Conservation (phyloP, 2,329 filamentous ascomycete species). For the Thermothelomyces thermophilus region DNA sequence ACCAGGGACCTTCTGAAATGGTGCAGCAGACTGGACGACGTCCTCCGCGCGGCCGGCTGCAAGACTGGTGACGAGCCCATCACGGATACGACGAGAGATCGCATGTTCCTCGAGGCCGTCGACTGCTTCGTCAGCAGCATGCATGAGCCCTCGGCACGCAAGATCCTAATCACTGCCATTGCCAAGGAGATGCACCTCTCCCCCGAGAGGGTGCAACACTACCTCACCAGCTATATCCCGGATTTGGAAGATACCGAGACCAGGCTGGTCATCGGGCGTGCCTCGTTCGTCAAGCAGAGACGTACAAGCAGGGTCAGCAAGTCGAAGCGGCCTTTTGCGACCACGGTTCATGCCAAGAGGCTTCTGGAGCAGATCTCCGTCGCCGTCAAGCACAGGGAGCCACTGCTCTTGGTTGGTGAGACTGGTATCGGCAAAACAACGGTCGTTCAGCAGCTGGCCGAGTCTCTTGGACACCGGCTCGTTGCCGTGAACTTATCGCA, state of each 20-base stretch:
- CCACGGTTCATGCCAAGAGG: conserved; percentile 75
- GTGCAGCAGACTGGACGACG: conserved; percentile 67
- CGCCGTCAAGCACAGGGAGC: conserved; percentile 76
- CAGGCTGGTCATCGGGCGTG: conserved; percentile 59
- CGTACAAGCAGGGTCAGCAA: conserved; percentile 44
- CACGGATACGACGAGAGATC: conserved; percentile 64
- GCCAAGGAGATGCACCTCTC: conserved; percentile 85
- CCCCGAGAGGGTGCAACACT: conserved; percentile 71
- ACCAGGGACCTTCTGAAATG: conserved; percentile 79
- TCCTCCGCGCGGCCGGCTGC: conserved; percentile 55
- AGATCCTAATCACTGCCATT: conserved; percentile 59
- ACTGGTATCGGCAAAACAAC: conserved; percentile 98
- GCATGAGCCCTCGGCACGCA: conserved; percentile 56
- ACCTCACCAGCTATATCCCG: conserved; percentile 66
- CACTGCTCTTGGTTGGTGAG: conserved; percentile 91
- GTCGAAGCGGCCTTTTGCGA: conserved; percentile 69
- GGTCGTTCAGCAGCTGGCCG: conserved; percentile 85
- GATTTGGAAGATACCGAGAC: conserved; percentile 55
- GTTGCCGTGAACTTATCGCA: conserved; percentile 94
- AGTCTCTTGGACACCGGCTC: conserved; percentile 75
- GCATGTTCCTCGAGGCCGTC: conserved; percentile 87
- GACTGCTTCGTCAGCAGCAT: conserved; percentile 87
- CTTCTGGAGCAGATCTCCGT: conserved; percentile 84
- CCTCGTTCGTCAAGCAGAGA: conserved; percentile 53
- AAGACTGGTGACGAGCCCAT: conserved; percentile 64